These are phyloP conservation scores for Parsonsia alboflavescens DNA, from an alignment of 257 asterid genomes.

Conservation along the genomic window DNA sequence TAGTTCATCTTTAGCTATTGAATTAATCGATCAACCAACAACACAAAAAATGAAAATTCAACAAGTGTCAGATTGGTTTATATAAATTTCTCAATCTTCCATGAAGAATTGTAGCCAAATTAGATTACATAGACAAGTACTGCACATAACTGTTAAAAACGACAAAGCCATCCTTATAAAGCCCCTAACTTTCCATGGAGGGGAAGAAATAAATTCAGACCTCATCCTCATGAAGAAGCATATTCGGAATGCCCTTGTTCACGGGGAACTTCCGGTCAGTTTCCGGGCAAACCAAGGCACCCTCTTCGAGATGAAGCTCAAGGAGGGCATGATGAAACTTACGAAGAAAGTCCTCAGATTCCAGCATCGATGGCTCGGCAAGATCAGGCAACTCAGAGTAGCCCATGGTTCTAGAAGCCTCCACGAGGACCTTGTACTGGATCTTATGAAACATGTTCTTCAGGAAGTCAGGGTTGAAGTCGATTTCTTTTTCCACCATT, in stretches of 20 bases:
- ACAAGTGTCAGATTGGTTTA: not conserved
- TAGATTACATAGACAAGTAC: not conserved
- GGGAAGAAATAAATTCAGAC: slow-evolving; percentile 32
- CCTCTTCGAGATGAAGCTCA: slow-evolving; percentile 90
- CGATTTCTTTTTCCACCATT: slow-evolving; percentile 57
- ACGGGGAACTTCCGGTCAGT: slow-evolving; percentile 84
- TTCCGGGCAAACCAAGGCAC: slow-evolving; percentile 80
- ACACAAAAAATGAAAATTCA: not conserved
- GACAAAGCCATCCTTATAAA: not conserved
- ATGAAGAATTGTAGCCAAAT: not conserved
- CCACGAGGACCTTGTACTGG: slow-evolving; percentile 72
- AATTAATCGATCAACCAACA: not conserved
- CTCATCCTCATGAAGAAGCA: slow-evolving; percentile 94
- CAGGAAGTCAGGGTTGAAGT: slow-evolving; percentile 62
- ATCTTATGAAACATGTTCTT: slow-evolving; percentile 68
- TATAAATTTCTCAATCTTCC: not conserved
- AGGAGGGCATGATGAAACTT: slow-evolving; percentile 88
- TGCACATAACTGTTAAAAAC: slow-evolving; percentile 14
- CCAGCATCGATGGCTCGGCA: slow-evolving; percentile 65
- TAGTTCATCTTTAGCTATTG: not conserved
- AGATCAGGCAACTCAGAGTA: slow-evolving; percentile 61
- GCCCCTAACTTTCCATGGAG: not conserved
- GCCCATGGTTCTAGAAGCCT: slow-evolving; percentile 69
- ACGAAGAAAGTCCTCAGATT: slow-evolving; percentile 68
- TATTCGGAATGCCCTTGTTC: slow-evolving; percentile 82